phyloP scores from a whole-genome alignment of 177 flowering plant genomes.

The Vitis hybrid region DNA sequence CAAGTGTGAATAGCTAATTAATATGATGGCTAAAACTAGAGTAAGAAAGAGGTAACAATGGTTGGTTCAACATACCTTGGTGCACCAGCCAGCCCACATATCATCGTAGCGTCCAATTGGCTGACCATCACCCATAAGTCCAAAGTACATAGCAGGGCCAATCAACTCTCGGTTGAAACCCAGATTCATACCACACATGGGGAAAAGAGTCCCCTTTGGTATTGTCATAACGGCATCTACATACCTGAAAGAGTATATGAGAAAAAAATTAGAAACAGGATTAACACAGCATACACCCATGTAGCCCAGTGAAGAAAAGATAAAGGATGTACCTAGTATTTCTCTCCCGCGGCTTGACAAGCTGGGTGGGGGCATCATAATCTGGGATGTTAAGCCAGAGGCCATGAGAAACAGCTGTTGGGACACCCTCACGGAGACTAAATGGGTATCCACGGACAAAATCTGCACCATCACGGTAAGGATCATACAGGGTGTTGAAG shows the following conservation, averaged over 20 bases:
- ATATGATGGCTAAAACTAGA: not conserved
- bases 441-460: conserved; percentile 89
- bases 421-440: conserved; percentile 75
- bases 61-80: conserved; percentile 42
- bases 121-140: conserved; percentile 92
- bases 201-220: conserved; percentile 80
- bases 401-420: conserved; percentile 84
- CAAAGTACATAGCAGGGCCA: conserved; percentile 91
- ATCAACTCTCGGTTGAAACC: conserved; percentile 75
- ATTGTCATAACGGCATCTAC: conserved; percentile 79
- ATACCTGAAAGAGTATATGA: conserved; percentile 37
- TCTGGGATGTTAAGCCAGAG: conserved; percentile 85
- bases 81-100: conserved; percentile 94
- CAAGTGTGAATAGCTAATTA: too few relatives aligned
- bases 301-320: too few relatives aligned
- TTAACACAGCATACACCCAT: too few relatives aligned
- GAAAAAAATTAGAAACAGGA: not conserved
- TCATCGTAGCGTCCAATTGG: conserved; percentile 88
- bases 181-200: conserved; percentile 86
- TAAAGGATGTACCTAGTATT: conserved; percentile 36
- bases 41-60: not conserved
- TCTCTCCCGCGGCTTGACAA: conserved; percentile 72
- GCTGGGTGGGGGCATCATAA: conserved; percentile 82
- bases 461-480: conserved; percentile 80
- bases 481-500: conserved; percentile 86